Evolutionary conservation across 805 yeast genomes (phyloP).

Genomic region (Candida germanica): DNA sequence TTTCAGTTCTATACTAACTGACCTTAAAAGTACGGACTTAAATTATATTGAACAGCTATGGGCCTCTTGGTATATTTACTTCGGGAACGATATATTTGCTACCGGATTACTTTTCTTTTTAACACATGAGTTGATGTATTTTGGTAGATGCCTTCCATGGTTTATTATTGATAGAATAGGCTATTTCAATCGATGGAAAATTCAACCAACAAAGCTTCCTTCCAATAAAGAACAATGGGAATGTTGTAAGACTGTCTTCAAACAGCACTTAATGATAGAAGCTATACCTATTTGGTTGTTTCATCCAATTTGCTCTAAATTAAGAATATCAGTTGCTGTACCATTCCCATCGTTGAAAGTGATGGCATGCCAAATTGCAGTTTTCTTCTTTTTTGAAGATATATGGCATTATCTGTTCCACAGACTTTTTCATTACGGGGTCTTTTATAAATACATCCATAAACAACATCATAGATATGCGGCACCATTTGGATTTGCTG

Average conservation of each 20-base stretch:
- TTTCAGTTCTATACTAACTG: constrained; percentile 4
- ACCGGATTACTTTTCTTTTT: constrained; percentile 83
- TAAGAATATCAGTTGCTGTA: constrained; percentile 48
- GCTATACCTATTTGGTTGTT: constrained; percentile 89
- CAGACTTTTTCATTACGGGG: constrained; percentile 53
- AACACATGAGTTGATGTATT: constrained; percentile 85
- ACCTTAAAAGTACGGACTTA: constrained; percentile 8
- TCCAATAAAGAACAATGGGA: constrained; percentile 85
- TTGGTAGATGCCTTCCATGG: constrained; percentile 94
- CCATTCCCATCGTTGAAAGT: constrained; percentile 49
- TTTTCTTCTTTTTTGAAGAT: constrained; percentile 54
- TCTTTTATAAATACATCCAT: constrained; percentile 55
- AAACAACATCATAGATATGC: constrained; percentile 61
- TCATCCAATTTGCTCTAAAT: constrained; percentile 51
- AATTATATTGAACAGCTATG: constrained; percentile 61
- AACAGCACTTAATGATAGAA: constrained; percentile 88
- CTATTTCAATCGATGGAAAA: constrained; percentile 79
- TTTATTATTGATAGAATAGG: constrained; percentile 81
- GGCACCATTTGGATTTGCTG: constrained; percentile 61
- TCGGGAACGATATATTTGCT: constrained; percentile 85
- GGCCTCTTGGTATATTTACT: constrained; percentile 85
- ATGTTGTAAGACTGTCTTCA: constrained; percentile 79
- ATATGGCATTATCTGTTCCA: constrained; percentile 63
- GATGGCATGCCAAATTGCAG: constrained; percentile 43
- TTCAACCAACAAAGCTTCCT: constrained; percentile 84